Base-by-base conservation (phyloP, 2,329 filamentous ascomycete species). In the Aspergillus ochraceoroseus region DNA sequence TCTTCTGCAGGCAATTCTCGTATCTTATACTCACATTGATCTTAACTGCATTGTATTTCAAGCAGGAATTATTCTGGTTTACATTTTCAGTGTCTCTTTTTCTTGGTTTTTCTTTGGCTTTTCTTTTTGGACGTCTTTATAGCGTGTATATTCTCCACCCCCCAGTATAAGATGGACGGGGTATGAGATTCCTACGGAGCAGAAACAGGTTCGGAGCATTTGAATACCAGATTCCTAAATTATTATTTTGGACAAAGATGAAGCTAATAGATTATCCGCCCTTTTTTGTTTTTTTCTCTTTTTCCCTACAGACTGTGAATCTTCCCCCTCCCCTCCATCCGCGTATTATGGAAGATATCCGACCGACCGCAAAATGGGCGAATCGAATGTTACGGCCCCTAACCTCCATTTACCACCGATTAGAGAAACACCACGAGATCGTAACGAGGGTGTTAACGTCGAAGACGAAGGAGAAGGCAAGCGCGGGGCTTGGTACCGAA, bases 321-420 rank as follows among this genome's bases (percentile, higher is more conserved):
- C n/a, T n/a, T n/a, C 20, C 20, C 20, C 20, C 20, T 22, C 20
- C 20, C n/a, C n/a, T n/a, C n/a, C n/a, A n/a, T n/a, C 20, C 38
- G 38, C 33, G 44, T 38, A 43, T 40, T 17, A 66, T 66, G 63
- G 60, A 63, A 32, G 61, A 66, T 41, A 45, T 65, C 32, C 59
- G 59, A 43, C 53, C 61, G 28, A 68, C 64, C 5, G 62, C 65
- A 34, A 64, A 57, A 62, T 68, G 66, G 66, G 65, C 63, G 39
- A 66, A 67, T 43, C 64, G 66, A 49, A 61, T 68, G 42, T 49
- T 71, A 38, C 64, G 66, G 43, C 67, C 67, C 20, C 52, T 71
- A 39, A 59, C 57, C 12, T 65, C 64, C 12, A 55, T 67, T 33
- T 59, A 66, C 41, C 57, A 62, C 35, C 62, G 64, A 35, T 51